Evolutionary conservation across 148 eudicot genomes (phyloP).

Genomic region (Vaccinium macrocarpon): DNA sequence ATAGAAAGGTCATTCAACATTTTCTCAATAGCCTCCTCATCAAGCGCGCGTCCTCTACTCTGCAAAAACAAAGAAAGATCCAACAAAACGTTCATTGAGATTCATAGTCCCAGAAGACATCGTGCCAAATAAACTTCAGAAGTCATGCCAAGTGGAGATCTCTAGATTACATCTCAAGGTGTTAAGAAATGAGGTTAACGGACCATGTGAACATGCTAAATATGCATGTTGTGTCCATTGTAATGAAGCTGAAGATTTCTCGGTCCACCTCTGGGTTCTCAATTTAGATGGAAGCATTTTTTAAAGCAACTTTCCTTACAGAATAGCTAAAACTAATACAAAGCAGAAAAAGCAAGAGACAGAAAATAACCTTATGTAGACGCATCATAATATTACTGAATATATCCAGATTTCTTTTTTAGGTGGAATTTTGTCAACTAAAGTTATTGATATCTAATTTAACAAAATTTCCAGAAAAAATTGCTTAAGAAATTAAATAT

Average conservation of each 20-base stretch:
- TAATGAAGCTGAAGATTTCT: background rate
- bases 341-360: background rate
- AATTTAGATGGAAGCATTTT: background rate
- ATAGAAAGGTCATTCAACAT: constrained; percentile 85
- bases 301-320: background rate
- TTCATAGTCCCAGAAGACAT: background rate
- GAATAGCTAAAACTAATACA: background rate
- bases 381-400: background rate
- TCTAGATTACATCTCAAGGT: background rate
- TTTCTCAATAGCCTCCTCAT: constrained; percentile 87
- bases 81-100: background rate
- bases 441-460: background rate
- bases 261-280: background rate
- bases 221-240: background rate
- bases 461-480: background rate
- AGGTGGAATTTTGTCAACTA: background rate
- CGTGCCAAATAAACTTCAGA: background rate
- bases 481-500: background rate
- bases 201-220: background rate
- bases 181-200: background rate
- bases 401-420: background rate
- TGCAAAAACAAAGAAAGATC: constrained; percentile 25
- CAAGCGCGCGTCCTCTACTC: constrained; percentile 66
- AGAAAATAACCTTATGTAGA: background rate
- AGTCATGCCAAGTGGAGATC: background rate